Evolutionary conservation across 2,329 filamentous ascomycete species (phyloP), one percentile per base, ranked within the genome.

Genomic region (Epichloe elymi): DNA sequence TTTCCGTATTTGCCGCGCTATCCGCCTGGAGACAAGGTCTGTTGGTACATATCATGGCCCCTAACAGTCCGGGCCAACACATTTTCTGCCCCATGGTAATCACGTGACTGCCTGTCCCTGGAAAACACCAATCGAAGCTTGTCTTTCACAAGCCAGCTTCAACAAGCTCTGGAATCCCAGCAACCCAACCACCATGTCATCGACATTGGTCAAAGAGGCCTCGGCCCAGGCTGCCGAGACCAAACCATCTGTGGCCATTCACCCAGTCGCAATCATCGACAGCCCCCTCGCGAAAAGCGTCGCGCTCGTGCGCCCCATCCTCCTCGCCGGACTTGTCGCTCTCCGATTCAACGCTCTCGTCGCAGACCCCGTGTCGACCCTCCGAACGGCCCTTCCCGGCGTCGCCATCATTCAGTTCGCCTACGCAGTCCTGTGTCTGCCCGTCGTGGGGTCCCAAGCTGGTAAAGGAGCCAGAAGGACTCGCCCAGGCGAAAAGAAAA

Each of bases 271-370:
- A 26, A 62, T 67, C 36, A 58, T 70, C 49, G 60, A 67, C 51
- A 67, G 62, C 36, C 60, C 67, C 15, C 56, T 64, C 43, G 70
- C 72, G 10, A 63, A 69, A 52, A 63, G 76, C 20, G 76, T 85
- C 61, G 79, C 83, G 12, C 75, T 87, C 60, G 65, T 80, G 19
- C 86, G 94, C 58, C 83, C 86, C 0, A 66, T 76, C 26, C 67
- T 88, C 11, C 73, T 94, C 33, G 74, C 87, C 33, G 75, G 74
- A 10, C 67, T 85, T 37, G 82, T 85, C 62, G 74, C 76, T 44
- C 62, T 78, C 55, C 77, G 77, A 39, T 91, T 94, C 66, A 64
- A 70, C 37, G 69, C 74, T 17, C 73, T 95, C 26, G 85, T 94
- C 30, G 71, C 74, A 15, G 78, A 90, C 56, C 87, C 89, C 0